These are phyloP conservation scores for Chaetomium fimeti DNA, from an alignment of 495 filamentous ascomycete species.

Conservation along the genomic window DNA sequence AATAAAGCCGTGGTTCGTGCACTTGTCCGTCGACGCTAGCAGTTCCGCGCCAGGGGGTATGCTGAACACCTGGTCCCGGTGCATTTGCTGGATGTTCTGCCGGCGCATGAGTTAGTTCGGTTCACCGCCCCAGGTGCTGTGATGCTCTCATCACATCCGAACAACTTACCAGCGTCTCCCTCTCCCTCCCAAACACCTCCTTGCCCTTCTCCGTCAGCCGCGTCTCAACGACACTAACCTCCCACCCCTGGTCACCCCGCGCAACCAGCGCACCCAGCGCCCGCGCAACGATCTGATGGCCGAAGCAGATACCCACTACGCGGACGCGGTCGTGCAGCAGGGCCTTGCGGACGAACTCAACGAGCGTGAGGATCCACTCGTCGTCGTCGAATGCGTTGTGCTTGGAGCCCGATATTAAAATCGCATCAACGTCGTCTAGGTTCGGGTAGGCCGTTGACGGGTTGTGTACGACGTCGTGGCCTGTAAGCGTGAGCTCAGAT, in stretches of 20 bases:
- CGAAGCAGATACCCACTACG: constrained; percentile 83
- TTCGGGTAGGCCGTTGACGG: constrained; percentile 58
- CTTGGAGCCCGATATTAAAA: constrained; percentile 75
- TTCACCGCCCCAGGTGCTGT: not conserved
- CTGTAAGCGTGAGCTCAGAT: constrained; percentile 56
- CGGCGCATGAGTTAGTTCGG: not conserved
- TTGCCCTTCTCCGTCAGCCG: constrained; percentile 68
- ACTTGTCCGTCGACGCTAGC: constrained; percentile 65
- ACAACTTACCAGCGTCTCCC: constrained; percentile 62
- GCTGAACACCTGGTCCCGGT: constrained; percentile 71
- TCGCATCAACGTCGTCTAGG: constrained; percentile 71
- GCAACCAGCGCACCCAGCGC: constrained; percentile 68
- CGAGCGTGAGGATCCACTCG: constrained; percentile 73
- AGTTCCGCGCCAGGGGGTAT: constrained; percentile 60
- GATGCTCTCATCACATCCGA: too few relatives aligned
- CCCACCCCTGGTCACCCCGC: constrained; percentile 73
- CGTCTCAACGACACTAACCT: constrained; percentile 70
- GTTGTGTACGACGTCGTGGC: constrained; percentile 65
- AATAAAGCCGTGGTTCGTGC: constrained; percentile 81
- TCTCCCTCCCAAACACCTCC: constrained; percentile 59
- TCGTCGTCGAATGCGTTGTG: constrained; percentile 57
- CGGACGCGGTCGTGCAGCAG: constrained; percentile 53
- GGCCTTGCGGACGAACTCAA: constrained; percentile 61
- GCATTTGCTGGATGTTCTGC: constrained; percentile 85
- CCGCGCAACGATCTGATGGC: constrained; percentile 83